These are phyloP conservation scores for Megacollybia marginata DNA, from an alignment of 768 basidiomycete genomes.

Conservation along the genomic window DNA sequence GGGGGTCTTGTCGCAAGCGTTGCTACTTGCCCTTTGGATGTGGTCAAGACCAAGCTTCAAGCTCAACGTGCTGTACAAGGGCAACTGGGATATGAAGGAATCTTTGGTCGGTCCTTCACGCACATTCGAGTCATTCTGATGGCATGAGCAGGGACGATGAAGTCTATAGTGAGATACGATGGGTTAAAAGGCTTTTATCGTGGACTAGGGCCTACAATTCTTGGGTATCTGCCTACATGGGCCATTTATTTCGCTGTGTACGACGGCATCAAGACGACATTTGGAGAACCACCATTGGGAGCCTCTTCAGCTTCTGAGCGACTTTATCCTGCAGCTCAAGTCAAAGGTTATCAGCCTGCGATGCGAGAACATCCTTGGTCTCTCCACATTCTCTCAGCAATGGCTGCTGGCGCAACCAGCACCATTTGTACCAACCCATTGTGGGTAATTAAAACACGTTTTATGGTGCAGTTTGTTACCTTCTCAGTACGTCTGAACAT, in stretches of 20 bases:
- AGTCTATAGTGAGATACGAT: constrained; percentile 49
- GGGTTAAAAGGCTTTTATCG: constrained; percentile 91
- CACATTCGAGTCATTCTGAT: not conserved
- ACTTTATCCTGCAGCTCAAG: constrained; percentile 76
- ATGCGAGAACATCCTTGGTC: constrained; percentile 80
- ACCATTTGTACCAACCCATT: constrained; percentile 93
- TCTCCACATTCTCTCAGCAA: constrained; percentile 88
- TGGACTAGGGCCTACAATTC: constrained; percentile 93
- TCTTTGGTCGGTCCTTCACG: constrained; percentile 46
- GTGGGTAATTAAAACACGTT: constrained; percentile 99
- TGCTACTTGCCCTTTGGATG: constrained; percentile 95
- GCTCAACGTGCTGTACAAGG: constrained; percentile 76
- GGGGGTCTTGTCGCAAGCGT: constrained; percentile 90
- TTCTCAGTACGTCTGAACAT: constrained; percentile 1
- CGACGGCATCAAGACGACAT: constrained; percentile 84
- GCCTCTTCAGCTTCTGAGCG: constrained; percentile 26
- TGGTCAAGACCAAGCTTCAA: constrained; percentile 95
- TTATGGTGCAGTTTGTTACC: constrained; percentile 66
- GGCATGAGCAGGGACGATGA: constrained; percentile 45
- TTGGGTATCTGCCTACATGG: constrained; percentile 98
- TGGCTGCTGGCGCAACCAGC: constrained; percentile 90
- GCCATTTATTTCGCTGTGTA: constrained; percentile 98
- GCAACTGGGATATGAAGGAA: constrained; percentile 68
- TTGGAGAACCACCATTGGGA: constrained; percentile 59
- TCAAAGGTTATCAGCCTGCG: constrained; percentile 78